Conservation (phyloP, 208 protist species). For the Wallacemonas collosoma region DNA sequence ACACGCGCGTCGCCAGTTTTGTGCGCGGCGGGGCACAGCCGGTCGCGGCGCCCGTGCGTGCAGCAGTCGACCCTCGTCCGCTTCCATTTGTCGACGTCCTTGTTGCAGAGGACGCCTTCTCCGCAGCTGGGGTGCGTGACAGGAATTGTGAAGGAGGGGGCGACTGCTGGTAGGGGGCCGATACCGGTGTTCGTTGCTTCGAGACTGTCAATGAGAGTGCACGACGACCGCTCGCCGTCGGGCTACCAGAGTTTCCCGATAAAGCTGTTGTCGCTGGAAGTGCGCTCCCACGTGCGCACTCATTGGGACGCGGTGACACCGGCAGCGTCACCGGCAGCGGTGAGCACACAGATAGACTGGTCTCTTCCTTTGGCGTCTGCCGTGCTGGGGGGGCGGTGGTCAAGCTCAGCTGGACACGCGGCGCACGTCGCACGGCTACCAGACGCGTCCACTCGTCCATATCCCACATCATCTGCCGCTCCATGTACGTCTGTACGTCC, state of each 20-base stretch:
- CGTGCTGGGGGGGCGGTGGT: background rate
- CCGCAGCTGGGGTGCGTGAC: too few species aligned
- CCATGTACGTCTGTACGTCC: constrained; percentile 61
- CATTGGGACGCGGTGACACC: background rate
- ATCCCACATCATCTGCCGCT: constrained; percentile 57
- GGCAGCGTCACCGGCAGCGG: background rate
- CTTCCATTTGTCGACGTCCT: background rate
- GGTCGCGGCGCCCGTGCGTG: background rate
- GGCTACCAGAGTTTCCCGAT: too few species aligned
- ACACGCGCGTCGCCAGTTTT: constrained; percentile 8
- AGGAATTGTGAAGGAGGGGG: too few species aligned
- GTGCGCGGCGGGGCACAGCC: background rate
- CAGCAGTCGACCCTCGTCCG: background rate
- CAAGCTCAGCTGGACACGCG: constrained; percentile 1
- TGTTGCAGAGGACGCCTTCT: too few species aligned
- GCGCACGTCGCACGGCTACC: background rate
- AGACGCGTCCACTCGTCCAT: constrained; percentile 17
- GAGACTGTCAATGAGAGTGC: too few species aligned
- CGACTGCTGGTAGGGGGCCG: too few species aligned
- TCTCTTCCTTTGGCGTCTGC: background rate
- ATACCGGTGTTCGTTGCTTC: too few species aligned
- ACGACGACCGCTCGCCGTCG: too few species aligned
- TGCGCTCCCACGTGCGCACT: background rate
- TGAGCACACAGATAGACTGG: background rate
- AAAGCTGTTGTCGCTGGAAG: background rate